Conservation (phyloP, 306 rosid species). For the Quercus berberidifolia region DNA sequence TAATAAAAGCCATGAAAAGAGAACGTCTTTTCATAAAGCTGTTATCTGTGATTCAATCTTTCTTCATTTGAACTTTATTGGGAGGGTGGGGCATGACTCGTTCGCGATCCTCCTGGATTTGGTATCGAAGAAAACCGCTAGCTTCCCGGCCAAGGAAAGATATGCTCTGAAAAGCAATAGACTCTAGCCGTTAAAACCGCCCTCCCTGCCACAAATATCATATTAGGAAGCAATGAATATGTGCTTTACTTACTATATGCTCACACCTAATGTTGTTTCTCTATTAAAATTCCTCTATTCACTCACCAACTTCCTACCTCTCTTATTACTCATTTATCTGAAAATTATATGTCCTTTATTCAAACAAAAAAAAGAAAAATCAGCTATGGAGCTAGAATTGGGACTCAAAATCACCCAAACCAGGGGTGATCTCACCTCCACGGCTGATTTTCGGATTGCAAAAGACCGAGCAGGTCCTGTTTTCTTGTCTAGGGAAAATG, state of each 20-base stretch:
- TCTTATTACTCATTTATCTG: neutral
- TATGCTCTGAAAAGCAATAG: neutral
- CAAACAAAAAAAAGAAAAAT: neutral
- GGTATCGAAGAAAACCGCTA: constrained; percentile 5
- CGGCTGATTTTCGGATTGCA: constrained; percentile 40
- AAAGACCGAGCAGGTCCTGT: constrained; percentile 42
- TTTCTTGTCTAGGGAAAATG: constrained; percentile 54
- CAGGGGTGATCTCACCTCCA: constrained; percentile 37
- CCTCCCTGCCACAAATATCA: neutral
- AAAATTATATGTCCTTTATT: neutral
- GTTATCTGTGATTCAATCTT: too few relatives aligned
- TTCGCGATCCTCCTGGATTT: too few relatives aligned
- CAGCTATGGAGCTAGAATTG: constrained; percentile 61
- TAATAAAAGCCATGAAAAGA: neutral
- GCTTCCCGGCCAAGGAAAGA: constrained; percentile 30
- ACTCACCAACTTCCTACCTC: neutral
- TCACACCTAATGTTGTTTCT: neutral
- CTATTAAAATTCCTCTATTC: neutral
- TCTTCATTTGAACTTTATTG: too few relatives aligned
- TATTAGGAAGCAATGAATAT: constrained; percentile 56
- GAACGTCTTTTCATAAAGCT: too few relatives aligned
- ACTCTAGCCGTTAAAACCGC: neutral
- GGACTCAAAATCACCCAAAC: constrained; percentile 64
- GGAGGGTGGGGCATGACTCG: too few relatives aligned
- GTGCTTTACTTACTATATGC: constrained; percentile 36